Percentiles rank a stretch among this genome's conserved stretches.
Evolutionary conservation across 2,329 filamentous ascomycete species (phyloP).

Genomic region (Cryoendolithus antarcticus): DNA sequence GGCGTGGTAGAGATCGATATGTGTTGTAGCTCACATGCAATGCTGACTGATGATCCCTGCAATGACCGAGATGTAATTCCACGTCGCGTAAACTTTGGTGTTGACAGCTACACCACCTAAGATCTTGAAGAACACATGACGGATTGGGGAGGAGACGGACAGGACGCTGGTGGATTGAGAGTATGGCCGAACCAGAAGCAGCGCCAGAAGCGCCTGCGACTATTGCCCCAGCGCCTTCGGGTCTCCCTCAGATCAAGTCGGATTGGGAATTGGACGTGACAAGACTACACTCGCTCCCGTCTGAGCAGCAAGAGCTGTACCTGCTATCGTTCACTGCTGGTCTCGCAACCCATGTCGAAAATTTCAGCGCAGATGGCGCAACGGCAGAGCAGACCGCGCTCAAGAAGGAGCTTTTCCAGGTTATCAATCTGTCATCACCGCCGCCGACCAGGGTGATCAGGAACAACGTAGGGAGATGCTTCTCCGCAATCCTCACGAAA

Average conservation of each 20-base stretch:
- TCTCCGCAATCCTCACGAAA: conserved; percentile 68
- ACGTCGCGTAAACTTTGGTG: no score
- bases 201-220: neutral
- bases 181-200: no score
- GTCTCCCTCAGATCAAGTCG: neutral
- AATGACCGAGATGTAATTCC: no score
- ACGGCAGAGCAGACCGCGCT: conserved; percentile 82
- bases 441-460: conserved; percentile 78
- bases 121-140: no score
- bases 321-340: conserved; percentile 79
- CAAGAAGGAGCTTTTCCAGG: conserved; percentile 88
- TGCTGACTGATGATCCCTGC: no score
- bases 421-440: conserved; percentile 71
- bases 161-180: no score
- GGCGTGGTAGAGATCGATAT: no score
- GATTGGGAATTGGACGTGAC: conserved; percentile 60
- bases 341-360: conserved; percentile 66
- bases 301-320: conserved; percentile 92
- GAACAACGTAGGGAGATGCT: conserved; percentile 75
- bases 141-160: no score
- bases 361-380: conserved; percentile 64
- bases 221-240: neutral
- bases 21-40: no score
- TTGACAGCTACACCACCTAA: no score
- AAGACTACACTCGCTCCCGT: conserved; percentile 78